Base-by-base conservation (phyloP, 1,284 basidiomycete species). In the Anthracocystis panici-leucophaei region DNA sequence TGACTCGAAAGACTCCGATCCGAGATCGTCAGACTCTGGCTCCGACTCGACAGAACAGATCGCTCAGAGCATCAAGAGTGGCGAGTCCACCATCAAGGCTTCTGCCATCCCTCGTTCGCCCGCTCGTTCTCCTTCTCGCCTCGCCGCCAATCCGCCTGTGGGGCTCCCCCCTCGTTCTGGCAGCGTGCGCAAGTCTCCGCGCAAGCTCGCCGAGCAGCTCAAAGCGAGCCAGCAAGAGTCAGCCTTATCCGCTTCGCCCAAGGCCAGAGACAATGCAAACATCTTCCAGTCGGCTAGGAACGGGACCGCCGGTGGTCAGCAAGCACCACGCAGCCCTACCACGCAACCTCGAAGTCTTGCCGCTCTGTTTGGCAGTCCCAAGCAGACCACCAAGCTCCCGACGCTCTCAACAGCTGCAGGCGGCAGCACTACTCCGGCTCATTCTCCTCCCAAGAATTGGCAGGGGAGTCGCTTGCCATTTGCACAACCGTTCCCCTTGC, bases 101-200 rank as follows among this genome's bases (percentile, higher is more conserved):
- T 69, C 72, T 9, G 66, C 72, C n/a, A 75, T 66, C 29, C 72
- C 72, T 18, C 72, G 72, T 3, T 75, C 72, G 27, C 72, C 72
- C n/a, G 42, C 57, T 18, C 63, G 72, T 25, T 75, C 72, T 31
- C 66, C 72, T 42, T 61, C 71, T 21, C 72, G 72, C 8, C 31
- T 52, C 21, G 66, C 55, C 11, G 40, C 55, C 12, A 53, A 61
- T 21, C 71, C 68, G n/a, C 73, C 73, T 11, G 50, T 67, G n/a
- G 50, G 55, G 23, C 68, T 51, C 11, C 68, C 73, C 0, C 61
- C 64, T 42, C 66, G 73, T 27, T 65, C 60, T 11, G 73, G 66
- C 29, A 75, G 73, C 23, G 68, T 75, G 41, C 73, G 73, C 40
- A 67, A 67, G 41, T 75, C 73, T 25, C 73, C 73, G 11, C 67